Percentiles rank a stretch among this genome's conserved stretches.
phyloP scores from a whole-genome alignment of 257 asterid genomes.

The Salvia miltiorrhiza region DNA sequence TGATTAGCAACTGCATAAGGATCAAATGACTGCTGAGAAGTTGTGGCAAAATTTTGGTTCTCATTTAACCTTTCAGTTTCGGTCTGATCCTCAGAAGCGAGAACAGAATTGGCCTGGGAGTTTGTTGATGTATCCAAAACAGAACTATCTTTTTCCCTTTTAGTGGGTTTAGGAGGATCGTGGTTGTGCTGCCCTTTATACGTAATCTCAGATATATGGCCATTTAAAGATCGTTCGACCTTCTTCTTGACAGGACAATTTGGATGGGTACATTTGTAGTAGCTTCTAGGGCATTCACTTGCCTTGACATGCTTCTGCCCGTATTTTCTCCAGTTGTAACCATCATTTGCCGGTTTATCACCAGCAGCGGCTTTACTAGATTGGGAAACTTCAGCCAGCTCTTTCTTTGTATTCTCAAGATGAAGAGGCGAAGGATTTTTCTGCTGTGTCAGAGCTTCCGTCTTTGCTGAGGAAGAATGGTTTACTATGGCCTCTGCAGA shows the following conservation, averaged over 20 bases:
- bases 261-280: conserved; percentile 73
- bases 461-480: conserved; percentile 28
- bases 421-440: conserved; percentile 22
- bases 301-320: conserved; percentile 93
- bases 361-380: conserved; percentile 37
- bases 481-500: conserved; percentile 31
- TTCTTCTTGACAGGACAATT: conserved; percentile 86
- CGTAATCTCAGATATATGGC: conserved; percentile 68
- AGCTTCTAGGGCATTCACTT: conserved; percentile 89
- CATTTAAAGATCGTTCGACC: conserved; percentile 67
- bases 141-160: conserved; percentile 42
- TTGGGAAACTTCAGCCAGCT: conserved; percentile 38
- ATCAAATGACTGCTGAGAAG: conserved; percentile 30
- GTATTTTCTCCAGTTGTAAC: conserved; percentile 98
- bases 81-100: conserved; percentile 22
- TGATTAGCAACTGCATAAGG: conserved; percentile 24
- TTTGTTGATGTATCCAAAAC: conserved; percentile 24
- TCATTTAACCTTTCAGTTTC: conserved; percentile 26
- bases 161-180: conserved; percentile 53
- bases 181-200: conserved; percentile 90
- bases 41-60: conserved; percentile 12
- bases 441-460: conserved; percentile 18
- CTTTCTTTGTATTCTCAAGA: conserved; percentile 32
- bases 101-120: conserved; percentile 25
- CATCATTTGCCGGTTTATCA: conserved; percentile 72